Base-by-base conservation (phyloP, 2,329 filamentous ascomycete genomes). In the Didymosphaeria variabile region DNA sequence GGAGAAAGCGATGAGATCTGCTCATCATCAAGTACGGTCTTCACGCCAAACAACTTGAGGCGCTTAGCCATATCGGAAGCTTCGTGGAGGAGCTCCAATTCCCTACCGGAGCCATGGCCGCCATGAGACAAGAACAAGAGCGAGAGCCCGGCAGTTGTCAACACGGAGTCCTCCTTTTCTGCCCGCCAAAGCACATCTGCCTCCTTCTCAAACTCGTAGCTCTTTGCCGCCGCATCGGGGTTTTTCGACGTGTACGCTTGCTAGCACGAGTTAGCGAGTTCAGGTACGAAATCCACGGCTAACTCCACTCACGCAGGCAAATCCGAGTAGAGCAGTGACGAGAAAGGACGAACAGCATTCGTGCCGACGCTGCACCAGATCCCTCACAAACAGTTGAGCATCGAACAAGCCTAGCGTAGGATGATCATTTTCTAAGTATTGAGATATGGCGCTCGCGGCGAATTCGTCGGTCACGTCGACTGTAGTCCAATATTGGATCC, bases 261-360 rank as follows among this genome's bases (percentile, higher is more conserved):
- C 58, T 60, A 21, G 31, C 19, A 53, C 13, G 31, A 13, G 34
- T 55, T 38, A 60, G 45, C 19, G 19, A 12, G 9, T 52, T 45
- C n/a, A 23, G 7, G 13, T 29, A 2, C 5, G 5, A 1, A 29
- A 15, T 42, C 29, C 21, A 40, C 44, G 19, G n/a, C 19, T 32
- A 6, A 26, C 19, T 6, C 4, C 29, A 56, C 51, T n/a, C 42
- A 56, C 55, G 19, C 23, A 58, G 2, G 59, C 59, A 40, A 61
- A 45, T 23, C 47, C 59, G 17, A 61, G 55, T 17, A 61, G 36
- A 19, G 59, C 19, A 29, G 17, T 54, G 10, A 58, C 59, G 31
- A 61, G 29, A 19, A 61, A 61, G n/a, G 59, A 19, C 9, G 59
- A 61, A 45, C 59, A 61, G 42, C 40, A 61, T 15, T 58, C 42